These are phyloP conservation scores for Penicillium argentinense DNA, from an alignment of 495 filamentous ascomycete species.

Conservation along the genomic window DNA sequence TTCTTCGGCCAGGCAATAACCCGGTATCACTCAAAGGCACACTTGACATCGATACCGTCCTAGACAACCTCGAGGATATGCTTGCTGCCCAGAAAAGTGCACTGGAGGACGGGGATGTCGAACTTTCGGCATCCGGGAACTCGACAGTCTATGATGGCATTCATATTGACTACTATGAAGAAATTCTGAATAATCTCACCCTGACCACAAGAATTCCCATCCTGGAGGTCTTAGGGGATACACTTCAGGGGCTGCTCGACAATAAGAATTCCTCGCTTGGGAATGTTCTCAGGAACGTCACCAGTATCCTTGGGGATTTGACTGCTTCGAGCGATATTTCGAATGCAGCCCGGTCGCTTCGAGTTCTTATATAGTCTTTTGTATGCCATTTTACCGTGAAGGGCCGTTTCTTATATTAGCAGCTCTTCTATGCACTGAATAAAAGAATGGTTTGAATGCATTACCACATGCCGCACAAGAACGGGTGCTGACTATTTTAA, in stretches of 20 bases:
- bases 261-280: slow-evolving; percentile 10
- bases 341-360: neutral
- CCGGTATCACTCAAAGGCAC: slow-evolving; percentile 35
- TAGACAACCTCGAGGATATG: slow-evolving; percentile 37
- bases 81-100: slow-evolving; percentile 29
- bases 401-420: too few relatives aligned
- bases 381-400: too few relatives aligned
- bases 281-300: slow-evolving; percentile 8
- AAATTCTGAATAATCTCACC: slow-evolving; percentile 42
- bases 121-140: slow-evolving; percentile 42
- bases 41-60: slow-evolving; percentile 20
- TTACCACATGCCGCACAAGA: too few relatives aligned
- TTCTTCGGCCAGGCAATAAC: slow-evolving; percentile 47
- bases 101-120: slow-evolving; percentile 36
- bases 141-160: slow-evolving; percentile 41
- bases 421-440: too few relatives aligned
- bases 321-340: slow-evolving; percentile 1
- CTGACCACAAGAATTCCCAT: slow-evolving; percentile 37
- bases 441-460: too few relatives aligned
- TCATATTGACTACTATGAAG: slow-evolving; percentile 44
- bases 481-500: too few relatives aligned
- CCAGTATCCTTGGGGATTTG: slow-evolving; percentile 1
- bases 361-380: slow-evolving; percentile 3
- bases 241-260: slow-evolving; percentile 12
- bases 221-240: slow-evolving; percentile 34